These are phyloP conservation scores for Leptographium wingfieldii DNA, from an alignment of 2,329 filamentous ascomycete species.

Conservation along the genomic window DNA sequence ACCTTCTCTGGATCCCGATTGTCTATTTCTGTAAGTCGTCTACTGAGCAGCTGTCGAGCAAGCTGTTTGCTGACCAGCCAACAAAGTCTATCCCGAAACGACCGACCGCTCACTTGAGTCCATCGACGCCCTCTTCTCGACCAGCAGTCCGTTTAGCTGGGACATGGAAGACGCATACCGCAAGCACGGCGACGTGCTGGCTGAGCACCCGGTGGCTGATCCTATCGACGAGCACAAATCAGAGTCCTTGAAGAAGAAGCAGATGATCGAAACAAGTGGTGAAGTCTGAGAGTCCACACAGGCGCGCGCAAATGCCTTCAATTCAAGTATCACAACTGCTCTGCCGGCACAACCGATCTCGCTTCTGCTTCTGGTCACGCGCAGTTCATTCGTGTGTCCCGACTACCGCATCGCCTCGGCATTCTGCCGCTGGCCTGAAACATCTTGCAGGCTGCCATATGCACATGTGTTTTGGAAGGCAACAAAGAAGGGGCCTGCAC, in stretches of 20 bases:
- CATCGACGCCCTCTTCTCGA: conserved; percentile 36
- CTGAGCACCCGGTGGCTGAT: conserved; percentile 6
- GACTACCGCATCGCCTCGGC: neutral
- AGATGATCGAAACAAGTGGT: conserved; percentile 21
- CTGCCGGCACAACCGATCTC: neutral
- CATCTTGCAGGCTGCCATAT: neutral
- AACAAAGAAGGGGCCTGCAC: neutral
- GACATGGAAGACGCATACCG: conserved; percentile 10
- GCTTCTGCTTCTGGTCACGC: neutral
- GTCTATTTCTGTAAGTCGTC: conserved; percentile 25
- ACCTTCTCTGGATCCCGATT: conserved; percentile 36
- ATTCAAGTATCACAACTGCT: no score
- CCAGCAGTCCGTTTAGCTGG: conserved; percentile 26
- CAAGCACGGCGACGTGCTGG: conserved; percentile 9
- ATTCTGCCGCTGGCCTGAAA: neutral
- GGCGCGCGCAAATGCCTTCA: no score
- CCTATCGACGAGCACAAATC: conserved; percentile 40
- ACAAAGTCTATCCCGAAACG: conserved; percentile 26
- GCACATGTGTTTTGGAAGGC: neutral
- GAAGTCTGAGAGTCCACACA: neutral
- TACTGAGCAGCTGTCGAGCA: neutral
- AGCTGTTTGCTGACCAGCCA: neutral
- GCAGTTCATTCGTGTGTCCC: neutral
- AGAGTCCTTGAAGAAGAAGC: conserved; percentile 15
- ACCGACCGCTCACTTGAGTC: conserved; percentile 35